Evolutionary conservation across 2,329 filamentous ascomycete genomes (phyloP), one percentile per base, ranked within the genome.

Genomic region (Apiospora phragmitis): DNA sequence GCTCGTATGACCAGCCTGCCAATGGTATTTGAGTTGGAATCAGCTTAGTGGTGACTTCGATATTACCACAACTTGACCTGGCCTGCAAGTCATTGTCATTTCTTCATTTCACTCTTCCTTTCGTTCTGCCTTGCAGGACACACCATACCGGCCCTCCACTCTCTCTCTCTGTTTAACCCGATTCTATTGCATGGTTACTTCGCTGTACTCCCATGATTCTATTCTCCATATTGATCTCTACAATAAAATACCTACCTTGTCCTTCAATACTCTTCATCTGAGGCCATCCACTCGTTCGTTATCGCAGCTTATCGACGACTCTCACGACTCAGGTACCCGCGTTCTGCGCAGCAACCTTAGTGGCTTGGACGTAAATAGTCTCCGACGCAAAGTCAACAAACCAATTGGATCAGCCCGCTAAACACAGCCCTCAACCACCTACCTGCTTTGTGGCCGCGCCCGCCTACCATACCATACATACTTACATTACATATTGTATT

Each of bases 1-100:
- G 32, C 55, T 62, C 55, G 55, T 62, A 62, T 62, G 55, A 62
- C 55, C 55, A 62, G 55, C 55, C 55, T 62, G 55, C 55, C 55
- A 38, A 62, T 62, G 55, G 29, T 14, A 62, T 62, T 62, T 62
- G 55, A n/a, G 32, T 38, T 38, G 32, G 32, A 21, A 62, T 35
- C 55, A 62, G 55, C 32, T 38, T 12, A 29, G 35, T 21, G 32
- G 55, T 38, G 55, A 38, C 29, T 35, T 62, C 55, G 55, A 62
- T n/a, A 62, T 62, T 62, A 62, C 55, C 32, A 21, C 55, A 59
- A 35, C 51, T 29, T n/a, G 51, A 59, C 51, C 51, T 59, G 51
- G 51, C 29, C 51, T 35, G 51, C 51, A 59, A 59, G 29, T 59
- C 49, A 14, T 26, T 51, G 47, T 21, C 55, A 38, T n/a, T 38